Base-by-base conservation (phyloP, 2,329 filamentous ascomycete species). In the Talaromyces sp. region DNA sequence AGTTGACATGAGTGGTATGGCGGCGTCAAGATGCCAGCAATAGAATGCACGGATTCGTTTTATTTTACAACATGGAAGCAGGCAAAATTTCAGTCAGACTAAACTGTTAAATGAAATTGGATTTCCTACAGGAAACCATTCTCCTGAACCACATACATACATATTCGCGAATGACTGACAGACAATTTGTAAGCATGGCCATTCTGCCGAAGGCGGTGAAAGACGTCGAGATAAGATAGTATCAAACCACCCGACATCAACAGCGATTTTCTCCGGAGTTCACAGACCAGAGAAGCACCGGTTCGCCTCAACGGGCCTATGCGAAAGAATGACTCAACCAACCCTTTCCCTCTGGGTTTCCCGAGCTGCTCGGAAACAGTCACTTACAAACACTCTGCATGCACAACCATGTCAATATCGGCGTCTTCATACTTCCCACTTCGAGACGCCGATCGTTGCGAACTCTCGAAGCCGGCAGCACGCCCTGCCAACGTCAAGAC, bases 161-260 rank as follows among this genome's bases (percentile, higher is more conserved):
- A n/a, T 46, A 24, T 24, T 46, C 1, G 43, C 49, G 24, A 52
- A 52, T 52, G 49, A 17, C 19, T n/a, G 13, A 29, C 11, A 19
- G 27, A 29, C 19, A n/a, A 61, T 61, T 61, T 58, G 59, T 61
- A 61, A 61, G 59, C 59, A 46, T 50, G 6, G 7, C 1, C 49
- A 58, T 58, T 58, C 56, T 61, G 59, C 59, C 59, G 17, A n/a
- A 50, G 56, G 59, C 59, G 59, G 59, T 58, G 55, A 58, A 41
- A 1, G 26, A 21, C 49, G 10, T 9, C 13, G 7, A 52, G 59
- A 55, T 55, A 61, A 51, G 56, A 55, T 61, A 11, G 17, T 26
- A 29, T 55, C 52, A 46, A 24, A n/a, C 8, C 49, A 13, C 21
- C 24, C 35, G 27, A n/a, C 54, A 13, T 38, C 27, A 55, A 55